These are phyloP conservation scores for Suhomyces choctaworum DNA, from an alignment of 1,139 yeast genomes.

Conservation along the genomic window DNA sequence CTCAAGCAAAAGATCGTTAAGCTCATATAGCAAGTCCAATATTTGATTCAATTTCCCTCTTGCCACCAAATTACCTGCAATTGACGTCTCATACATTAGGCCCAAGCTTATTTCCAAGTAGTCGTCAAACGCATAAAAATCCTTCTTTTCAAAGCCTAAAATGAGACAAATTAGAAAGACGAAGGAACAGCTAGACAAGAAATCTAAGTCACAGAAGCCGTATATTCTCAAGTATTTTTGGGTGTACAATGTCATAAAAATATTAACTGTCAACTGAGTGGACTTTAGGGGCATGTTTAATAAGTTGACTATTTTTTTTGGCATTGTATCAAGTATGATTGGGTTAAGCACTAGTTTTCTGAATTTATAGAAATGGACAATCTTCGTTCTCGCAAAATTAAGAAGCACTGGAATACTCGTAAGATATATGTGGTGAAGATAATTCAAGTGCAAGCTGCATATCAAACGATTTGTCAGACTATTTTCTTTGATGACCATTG, in stretches of 20 bases:
- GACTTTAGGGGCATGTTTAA: constrained; percentile 23
- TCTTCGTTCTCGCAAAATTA: constrained; percentile 24
- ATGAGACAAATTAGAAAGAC: constrained; percentile 27
- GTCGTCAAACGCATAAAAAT: constrained; percentile 19
- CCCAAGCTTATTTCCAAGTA: constrained; percentile 23
- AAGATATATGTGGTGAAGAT: constrained; percentile 31
- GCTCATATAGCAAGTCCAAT: constrained; percentile 17
- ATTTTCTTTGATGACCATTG: constrained; percentile 11
- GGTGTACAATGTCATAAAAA: constrained; percentile 25
- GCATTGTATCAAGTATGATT: constrained; percentile 15
- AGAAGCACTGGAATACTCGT: constrained; percentile 30
- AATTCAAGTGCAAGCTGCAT: constrained; percentile 31
- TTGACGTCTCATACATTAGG: constrained; percentile 25
- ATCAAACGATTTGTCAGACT: constrained; percentile 21
- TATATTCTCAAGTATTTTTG: constrained; percentile 22
- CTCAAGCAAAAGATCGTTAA: constrained; percentile 10
- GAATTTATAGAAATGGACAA: constrained; percentile 13
- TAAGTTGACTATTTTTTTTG: constrained; percentile 24
- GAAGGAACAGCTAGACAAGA: constrained; percentile 24
- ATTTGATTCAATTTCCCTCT: constrained; percentile 26
- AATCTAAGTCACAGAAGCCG: constrained; percentile 33
- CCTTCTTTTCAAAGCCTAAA: constrained; percentile 16
- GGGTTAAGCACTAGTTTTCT: constrained; percentile 8
- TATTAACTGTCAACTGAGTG: constrained; percentile 27
- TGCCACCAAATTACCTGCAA: constrained; percentile 28